A percentile compares a stretch with the other conserved stretches of the same genome.
Evolutionary conservation across 2,329 filamentous ascomycete species (phyloP).

Genomic region (Penicillium sp.): DNA sequence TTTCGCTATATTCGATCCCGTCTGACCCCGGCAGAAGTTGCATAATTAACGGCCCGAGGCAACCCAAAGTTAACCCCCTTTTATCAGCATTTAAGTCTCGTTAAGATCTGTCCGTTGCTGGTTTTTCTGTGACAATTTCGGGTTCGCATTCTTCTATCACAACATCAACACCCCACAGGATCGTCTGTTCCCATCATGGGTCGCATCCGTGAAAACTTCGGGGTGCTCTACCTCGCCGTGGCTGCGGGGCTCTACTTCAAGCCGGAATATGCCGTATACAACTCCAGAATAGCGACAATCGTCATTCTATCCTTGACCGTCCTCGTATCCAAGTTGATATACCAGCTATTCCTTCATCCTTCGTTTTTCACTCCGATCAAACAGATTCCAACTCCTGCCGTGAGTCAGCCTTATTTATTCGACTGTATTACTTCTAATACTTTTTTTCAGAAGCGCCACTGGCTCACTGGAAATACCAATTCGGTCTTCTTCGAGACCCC

Average conservation of each 20-base stretch:
- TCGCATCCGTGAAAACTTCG: constrained; percentile 7
- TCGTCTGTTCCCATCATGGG: constrained; percentile 7
- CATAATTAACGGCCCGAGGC: too few relatives aligned
- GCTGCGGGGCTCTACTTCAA: constrained; percentile 17
- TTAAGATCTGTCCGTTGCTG: not conserved
- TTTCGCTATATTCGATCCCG: not conserved
- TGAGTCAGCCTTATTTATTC: constrained; percentile 26
- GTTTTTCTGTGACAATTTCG: not conserved
- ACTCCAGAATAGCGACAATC: constrained; percentile 27
- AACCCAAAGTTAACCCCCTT: not conserved
- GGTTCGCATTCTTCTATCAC: not conserved
- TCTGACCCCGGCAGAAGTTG: too few relatives aligned
- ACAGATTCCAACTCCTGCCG: constrained; percentile 51
- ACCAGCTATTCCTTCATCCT: constrained; percentile 52
- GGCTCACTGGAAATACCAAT: constrained; percentile 45
- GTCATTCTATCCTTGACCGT: constrained; percentile 20
- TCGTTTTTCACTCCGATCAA: constrained; percentile 54
- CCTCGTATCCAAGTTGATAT: constrained; percentile 23
- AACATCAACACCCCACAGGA: not conserved
- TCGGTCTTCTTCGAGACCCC: constrained; percentile 37
- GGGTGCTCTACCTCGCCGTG: constrained; percentile 17
- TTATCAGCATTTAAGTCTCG: not conserved
- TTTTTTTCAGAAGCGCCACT: constrained; percentile 33
- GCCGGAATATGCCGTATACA: constrained; percentile 28
- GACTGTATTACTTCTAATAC: not conserved